Conservation (phyloP, 2,329 filamentous ascomycete genomes). For the Escovopsis sp. region DNA sequence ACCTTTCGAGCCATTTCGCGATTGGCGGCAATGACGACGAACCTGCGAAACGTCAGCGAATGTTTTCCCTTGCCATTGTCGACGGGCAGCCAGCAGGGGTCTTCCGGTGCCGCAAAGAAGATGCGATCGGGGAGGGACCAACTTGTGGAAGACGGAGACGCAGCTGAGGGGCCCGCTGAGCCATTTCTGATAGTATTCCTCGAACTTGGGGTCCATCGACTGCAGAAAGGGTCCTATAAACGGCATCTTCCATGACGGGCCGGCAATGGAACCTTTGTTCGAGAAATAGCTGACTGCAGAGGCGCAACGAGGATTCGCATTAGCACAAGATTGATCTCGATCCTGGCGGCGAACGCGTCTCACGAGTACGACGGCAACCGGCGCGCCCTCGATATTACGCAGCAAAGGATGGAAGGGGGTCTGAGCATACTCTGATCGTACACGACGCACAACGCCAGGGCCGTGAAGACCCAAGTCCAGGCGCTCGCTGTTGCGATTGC, state of each 20-base stretch:
- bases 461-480: conserved; percentile 51
- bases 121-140: conserved; percentile 11
- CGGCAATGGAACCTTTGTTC: conserved; percentile 62
- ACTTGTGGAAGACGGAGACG: conserved; percentile 99
- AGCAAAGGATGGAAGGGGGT: neutral
- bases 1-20: conserved; percentile 94
- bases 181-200: conserved; percentile 88
- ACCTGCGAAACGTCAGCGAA: conserved; percentile 35
- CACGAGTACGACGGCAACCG: no score
- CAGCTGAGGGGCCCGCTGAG: conserved; percentile 81
- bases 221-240: conserved; percentile 94
- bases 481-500: conserved; percentile 41
- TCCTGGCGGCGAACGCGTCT: no score
- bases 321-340: neutral
- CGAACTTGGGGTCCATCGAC: conserved; percentile 83
- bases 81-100: conserved; percentile 1
- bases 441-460: conserved; percentile 55
- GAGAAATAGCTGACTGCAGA: conserved; percentile 55
- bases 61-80: neutral
- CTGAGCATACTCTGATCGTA: conserved; percentile 75
- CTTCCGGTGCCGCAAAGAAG: neutral
- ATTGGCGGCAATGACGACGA: conserved; percentile 90
- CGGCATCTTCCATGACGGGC: conserved; percentile 61
- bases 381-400: no score
- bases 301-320: neutral